A percentile compares a stretch with the other conserved stretches of the same genome.
Conservation (phyloP, 176 grass and related monocot species). For the Chloris gayana region DNA sequence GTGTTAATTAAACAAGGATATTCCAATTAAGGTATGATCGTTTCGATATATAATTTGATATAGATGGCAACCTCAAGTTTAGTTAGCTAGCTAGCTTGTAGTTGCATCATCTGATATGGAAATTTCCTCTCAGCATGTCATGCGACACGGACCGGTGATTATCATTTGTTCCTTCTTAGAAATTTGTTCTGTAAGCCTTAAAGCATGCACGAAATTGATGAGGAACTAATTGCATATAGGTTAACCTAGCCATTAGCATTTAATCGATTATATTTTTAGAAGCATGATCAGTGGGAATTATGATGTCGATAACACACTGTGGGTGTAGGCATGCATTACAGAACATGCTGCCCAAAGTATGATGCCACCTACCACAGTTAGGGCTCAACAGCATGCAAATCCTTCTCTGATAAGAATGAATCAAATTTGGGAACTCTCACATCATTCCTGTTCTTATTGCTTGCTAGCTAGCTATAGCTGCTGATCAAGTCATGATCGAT, state of each 20-base stretch:
- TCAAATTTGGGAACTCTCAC: conserved; percentile 48
- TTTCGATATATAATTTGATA: conserved; percentile 25
- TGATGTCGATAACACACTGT: conserved; percentile 61
- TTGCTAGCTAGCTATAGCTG: conserved; percentile 39
- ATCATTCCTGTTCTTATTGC: conserved; percentile 57
- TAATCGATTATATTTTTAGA: conserved; percentile 49
- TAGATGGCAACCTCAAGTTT: not conserved
- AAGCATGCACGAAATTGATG: conserved; percentile 47
- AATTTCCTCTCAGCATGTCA: not conserved
- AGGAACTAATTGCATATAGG: conserved; percentile 52
- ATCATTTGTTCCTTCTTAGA: conserved; percentile 35
- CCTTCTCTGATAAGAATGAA: conserved; percentile 46
- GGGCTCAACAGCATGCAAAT: conserved; percentile 44
- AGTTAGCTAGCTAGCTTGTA: conserved; percentile 1
- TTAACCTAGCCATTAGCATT: conserved; percentile 51
- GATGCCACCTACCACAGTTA: conserved; percentile 59
- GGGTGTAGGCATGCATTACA: conserved; percentile 53
- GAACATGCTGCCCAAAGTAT: conserved; percentile 50
- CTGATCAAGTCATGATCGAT: conserved; percentile 55
- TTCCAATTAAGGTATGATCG: not conserved
- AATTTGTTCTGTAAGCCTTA: conserved; percentile 48
- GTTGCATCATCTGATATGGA: not conserved
- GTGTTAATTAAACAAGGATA: not conserved
- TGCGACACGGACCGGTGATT: conserved; percentile 24
- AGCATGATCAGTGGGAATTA: conserved; percentile 61